Percentiles rank a stretch among this genome's conserved stretches.
phyloP scores from a whole-genome alignment of 805 yeast species.

The Kodamaea restingae region DNA sequence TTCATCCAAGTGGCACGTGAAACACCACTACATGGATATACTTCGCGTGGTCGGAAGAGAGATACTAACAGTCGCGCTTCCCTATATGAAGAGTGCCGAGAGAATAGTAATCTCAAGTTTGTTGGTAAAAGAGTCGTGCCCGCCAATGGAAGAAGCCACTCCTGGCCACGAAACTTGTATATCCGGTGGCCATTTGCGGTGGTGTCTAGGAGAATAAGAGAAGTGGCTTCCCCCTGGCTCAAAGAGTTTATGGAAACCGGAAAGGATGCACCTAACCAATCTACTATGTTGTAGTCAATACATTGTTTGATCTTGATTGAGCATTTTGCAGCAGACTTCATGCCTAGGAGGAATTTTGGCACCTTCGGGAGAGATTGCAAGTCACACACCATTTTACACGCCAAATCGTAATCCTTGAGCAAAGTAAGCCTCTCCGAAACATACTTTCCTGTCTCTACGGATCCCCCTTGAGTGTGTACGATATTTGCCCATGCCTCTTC shows the following conservation, averaged over 20 bases:
- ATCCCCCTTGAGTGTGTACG: constrained; percentile 18
- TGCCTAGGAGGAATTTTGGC: constrained; percentile 2
- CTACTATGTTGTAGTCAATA: constrained; percentile 34
- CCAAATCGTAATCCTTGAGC: neutral
- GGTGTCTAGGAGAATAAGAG: constrained; percentile 12
- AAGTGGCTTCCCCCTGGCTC: constrained; percentile 10
- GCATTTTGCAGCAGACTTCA: constrained; percentile 1
- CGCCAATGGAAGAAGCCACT: constrained; percentile 27
- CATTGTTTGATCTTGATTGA: constrained; percentile 32
- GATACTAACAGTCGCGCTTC: constrained; percentile 35
- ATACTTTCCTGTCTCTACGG: neutral
- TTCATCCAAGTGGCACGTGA: constrained; percentile 28
- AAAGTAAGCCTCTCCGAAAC: neutral
- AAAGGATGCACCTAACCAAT: constrained; percentile 25
- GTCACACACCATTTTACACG: neutral
- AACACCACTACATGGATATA: constrained; percentile 40
- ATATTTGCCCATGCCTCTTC: constrained; percentile 50
- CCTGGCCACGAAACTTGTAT: constrained; percentile 20
- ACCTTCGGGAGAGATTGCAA: neutral
- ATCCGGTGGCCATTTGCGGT: constrained; percentile 21
- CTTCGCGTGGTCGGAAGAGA: constrained; percentile 36
- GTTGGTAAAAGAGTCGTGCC: constrained; percentile 29
- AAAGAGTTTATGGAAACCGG: constrained; percentile 22
- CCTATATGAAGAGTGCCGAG: constrained; percentile 45
- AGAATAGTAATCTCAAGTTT: constrained; percentile 37